A percentile compares a stretch with the other conserved stretches of the same genome.
These are phyloP conservation scores for Pulveroboletus sp. DNA, from an alignment of 768 basidiomycete genomes.

Conservation along the genomic window DNA sequence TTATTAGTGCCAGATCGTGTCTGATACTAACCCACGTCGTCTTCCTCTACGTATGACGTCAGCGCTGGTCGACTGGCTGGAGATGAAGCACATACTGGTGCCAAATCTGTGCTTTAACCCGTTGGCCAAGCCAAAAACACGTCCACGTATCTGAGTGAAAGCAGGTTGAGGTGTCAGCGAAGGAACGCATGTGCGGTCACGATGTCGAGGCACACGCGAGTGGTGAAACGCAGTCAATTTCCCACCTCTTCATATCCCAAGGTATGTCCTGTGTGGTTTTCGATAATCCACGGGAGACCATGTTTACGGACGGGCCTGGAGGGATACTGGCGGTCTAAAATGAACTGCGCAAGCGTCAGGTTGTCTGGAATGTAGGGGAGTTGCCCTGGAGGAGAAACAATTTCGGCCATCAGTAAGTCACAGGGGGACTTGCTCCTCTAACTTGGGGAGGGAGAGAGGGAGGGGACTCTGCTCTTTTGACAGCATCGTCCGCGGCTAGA, in stretches of 20 bases:
- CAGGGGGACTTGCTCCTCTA: no score
- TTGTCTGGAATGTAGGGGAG: conserved; percentile 36
- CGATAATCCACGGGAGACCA: conserved; percentile 37
- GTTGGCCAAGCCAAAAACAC: conserved; percentile 37
- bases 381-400: conserved; percentile 25
- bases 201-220: neutral
- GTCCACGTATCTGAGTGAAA: conserved; percentile 30
- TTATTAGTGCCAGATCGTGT: neutral
- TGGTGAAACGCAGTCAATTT: neutral
- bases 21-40: conserved; percentile 36
- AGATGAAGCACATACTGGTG: conserved; percentile 26
- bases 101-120: conserved; percentile 32
- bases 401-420: conserved; percentile 21
- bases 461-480: neutral
- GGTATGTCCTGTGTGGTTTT: conserved; percentile 36
- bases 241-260: conserved; percentile 36
- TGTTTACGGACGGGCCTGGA: conserved; percentile 23
- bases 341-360: conserved; percentile 35
- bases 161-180: neutral
- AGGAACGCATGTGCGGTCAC: neutral
- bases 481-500: neutral
- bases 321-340: conserved; percentile 33
- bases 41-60: conserved; percentile 27
- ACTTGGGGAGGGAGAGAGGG: neutral
- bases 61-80: neutral